Evolutionary conservation across 768 basidiomycete species (phyloP).

Genomic region (Strobilomyces echinocephalus): DNA sequence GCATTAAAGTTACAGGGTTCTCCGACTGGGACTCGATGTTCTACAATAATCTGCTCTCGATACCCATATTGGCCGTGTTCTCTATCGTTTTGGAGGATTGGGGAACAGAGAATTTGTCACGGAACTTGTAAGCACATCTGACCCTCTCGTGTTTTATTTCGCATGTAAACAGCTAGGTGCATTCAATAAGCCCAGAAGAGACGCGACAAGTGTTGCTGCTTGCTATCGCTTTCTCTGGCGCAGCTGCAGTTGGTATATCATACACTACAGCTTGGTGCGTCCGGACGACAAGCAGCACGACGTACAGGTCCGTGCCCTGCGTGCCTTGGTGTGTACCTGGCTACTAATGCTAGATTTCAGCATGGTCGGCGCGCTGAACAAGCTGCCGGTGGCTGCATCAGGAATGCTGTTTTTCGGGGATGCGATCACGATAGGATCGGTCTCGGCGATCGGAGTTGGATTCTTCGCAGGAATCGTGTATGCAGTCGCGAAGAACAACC

Average conservation of each 20-base stretch:
- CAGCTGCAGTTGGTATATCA: constrained; percentile 94
- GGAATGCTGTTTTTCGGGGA: constrained; percentile 98
- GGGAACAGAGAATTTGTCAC: constrained; percentile 66
- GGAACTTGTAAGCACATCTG: constrained; percentile 80
- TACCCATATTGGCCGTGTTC: constrained; percentile 80
- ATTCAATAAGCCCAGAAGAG: constrained; percentile 63
- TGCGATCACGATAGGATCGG: constrained; percentile 78
- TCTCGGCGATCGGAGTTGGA: constrained; percentile 81
- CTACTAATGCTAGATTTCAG: constrained; percentile 34
- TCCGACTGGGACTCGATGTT: constrained; percentile 99
- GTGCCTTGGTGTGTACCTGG: neutral
- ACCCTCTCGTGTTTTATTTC: neutral
- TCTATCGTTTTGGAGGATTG: constrained; percentile 88
- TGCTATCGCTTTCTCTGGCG: constrained; percentile 95
- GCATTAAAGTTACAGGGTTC: constrained; percentile 92
- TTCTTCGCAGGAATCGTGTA: constrained; percentile 92
- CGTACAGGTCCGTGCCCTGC: constrained; percentile 69
- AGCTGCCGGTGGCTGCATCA: constrained; percentile 96
- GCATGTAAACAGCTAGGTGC: neutral
- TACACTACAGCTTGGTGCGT: constrained; percentile 99
- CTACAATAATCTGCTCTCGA: constrained; percentile 95
- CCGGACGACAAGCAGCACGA: constrained; percentile 92
- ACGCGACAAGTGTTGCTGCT: constrained; percentile 73
- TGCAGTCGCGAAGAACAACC: constrained; percentile 91
- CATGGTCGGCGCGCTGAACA: constrained; percentile 97